Base-by-base conservation (phyloP, 306 rosid genomes). In the Sechiopsis laciniata region DNA sequence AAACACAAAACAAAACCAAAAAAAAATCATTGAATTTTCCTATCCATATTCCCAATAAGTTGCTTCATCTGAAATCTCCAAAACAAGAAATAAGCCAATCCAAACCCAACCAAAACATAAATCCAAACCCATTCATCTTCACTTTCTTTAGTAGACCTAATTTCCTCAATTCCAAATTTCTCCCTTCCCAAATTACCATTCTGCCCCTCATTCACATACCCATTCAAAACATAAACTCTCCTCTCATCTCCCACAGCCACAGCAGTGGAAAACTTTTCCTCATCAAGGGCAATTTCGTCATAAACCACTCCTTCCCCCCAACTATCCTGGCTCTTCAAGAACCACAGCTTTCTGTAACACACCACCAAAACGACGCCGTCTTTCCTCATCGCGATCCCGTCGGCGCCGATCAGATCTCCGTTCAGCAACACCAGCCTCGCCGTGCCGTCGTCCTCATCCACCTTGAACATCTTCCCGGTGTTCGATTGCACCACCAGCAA, bases 351-450 rank as follows among this genome's bases (percentile, higher is more conserved):
- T 1, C 19, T 61, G 6, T 53, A 79, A 0, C 88, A 82, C 22
- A 86, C 91, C 76, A 94, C 98, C 79, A 89, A 84, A 80, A 89
- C 92, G 84, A 78, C 89, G 72, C 94, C 92, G 84, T 90, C 88
- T 0, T 60, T 15, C 6, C 92, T 72, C n/a, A 84, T 11, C 45
- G 81, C 92, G 8, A 90, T 74, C 48, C 82, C 96, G 24, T 87
- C 96, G 0, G 97, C 88, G 1, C 76, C 13, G 4, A 55, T 35
- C 57, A 94, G 24, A 55, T 90, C 90, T 61, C 80, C 60, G 26
- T 80, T 78, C n/a, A 90, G 12, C 0, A 86, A 51, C 4, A 90
- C 95, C 16, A 5, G 70, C 78, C 87, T 83, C 0, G 87, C 96
- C 0, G 78, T 74, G 1, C 97, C 95, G 24, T 89, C 88, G 0